Evolutionary conservation across 2,329 filamentous ascomycete species (phyloP), one percentile per base, ranked within the genome.

Genomic region (Arthrobotrys pseudoclavata): DNA sequence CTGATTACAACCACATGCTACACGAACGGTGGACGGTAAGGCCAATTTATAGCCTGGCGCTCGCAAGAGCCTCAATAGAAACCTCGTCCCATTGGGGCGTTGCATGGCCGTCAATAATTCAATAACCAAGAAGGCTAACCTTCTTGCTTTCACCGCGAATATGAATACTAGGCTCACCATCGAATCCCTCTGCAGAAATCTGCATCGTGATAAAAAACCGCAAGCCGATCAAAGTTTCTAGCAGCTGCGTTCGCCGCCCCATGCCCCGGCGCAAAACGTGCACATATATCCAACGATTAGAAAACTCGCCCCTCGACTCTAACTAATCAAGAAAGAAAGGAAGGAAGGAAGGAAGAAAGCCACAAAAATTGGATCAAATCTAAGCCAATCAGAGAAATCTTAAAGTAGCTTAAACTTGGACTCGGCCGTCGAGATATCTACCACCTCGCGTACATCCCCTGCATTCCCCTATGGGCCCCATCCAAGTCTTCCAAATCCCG

Each of bases 231-330:
- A 13, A 37, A 53, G 2, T 4, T 4, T 37, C 29, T 53, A 53
- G 52, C 52, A 57, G 1, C 52, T 57, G 52, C 52, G 52, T 57
- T 57, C 52, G 52, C 9, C 29, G 52, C 52, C 15, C 52, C n/a
- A 9, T 18, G 31, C 52, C 13, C 50, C n/a, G 13, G 3, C n/a
- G 20, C 2, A 9, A 12, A 53, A 26, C 31, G 2, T 50, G 47
- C 47, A n/a, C n/a, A 48, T 48, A 50, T 50, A 57, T 22, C 26
- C 42, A 45, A 45, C n/a, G 4, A 45, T 20, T n/a, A 7, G 9
- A n/a, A 37, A 3, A 15, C 12, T 3, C 2, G 37, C 4, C 13
- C 37, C 12, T 12, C 12, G 15, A 45, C n/a, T 45, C 15, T 20
- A 6, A 4, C 10, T 40, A 40, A 13, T 10, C 15, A 15, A n/a